Base-by-base conservation (phyloP, 2,329 filamentous ascomycete species). In the Aspergillus ruber region DNA sequence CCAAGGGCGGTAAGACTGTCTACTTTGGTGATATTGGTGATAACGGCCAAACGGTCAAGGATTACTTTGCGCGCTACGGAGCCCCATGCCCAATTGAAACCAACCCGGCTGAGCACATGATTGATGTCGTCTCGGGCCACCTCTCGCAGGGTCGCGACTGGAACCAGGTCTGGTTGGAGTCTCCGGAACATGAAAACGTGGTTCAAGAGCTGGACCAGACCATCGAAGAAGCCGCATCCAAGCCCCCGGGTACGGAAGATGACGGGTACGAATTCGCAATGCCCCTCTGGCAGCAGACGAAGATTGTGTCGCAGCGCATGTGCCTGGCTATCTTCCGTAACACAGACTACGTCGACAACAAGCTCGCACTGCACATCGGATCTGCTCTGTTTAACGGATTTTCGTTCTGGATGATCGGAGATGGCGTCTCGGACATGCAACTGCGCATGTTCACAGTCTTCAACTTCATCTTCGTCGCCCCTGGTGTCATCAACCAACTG, bases 401-500 rank as follows among this genome's bases (percentile, higher is more conserved):
- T 42, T 74, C 84, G 1, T 89, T 88, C 70, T 88, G 79, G 75
- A 73, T 82, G 57, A 78, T 88, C 2, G 83, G 84, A 0, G 70
- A 83, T 61, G 75, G 72, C 0, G 72, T 85, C 43, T 70, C 74
- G 6, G 83, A 86, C 56, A 79, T 89, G 73, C 84, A 89, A 58
- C 81, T 85, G 63, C 78, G 83, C 50, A 81, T 88, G 71, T 90
- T 90, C 69, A 84, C 83, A 0, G 68, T 73, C 42, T 86, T 86
- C 64, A 65, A 85, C 15, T 78, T 82, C 50, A 74, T 84, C 52
- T 71, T 83, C 52, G 75, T 77, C 4, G 68, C 72, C 1, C 71
- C 74, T 1, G 68, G 66, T 53, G 65, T 68, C 6, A 68, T 69
- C 45, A 61, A 62, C 42, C 68, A 70, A 18, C 69, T 88, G 39